Base-by-base conservation (phyloP, 2,329 filamentous ascomycete species). In the Colletotrichum sp. region DNA sequence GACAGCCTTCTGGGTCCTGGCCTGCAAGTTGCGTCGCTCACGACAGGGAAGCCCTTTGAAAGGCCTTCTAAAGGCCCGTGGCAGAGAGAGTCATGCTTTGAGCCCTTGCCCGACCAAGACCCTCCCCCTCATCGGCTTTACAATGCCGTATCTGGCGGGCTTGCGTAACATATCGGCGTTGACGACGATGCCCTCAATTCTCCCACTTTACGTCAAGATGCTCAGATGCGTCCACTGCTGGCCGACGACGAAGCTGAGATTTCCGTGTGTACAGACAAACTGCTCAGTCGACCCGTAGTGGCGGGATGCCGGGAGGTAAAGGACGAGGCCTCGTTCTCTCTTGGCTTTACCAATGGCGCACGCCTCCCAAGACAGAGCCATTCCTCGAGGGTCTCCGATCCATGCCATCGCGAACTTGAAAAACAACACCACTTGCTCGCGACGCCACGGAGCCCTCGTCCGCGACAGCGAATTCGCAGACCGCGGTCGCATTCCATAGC, bases 1-100 rank as follows among this genome's bases (percentile, higher is more conserved):
- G 57, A 68, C 57, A 69, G 58, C 65, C 64, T 74, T 74, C 64
- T 65, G 43, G 70, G 74, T 65, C 74, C 57, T 58, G 65, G 57
- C 70, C 64, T 76, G 70, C 28, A 60, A 43, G 64, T 24, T 21
- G 58, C n/a, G n/a, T 60, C 32, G 63, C 58, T 68, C 69, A 36
- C 48, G 64, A 73, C 38, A 75, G 43, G 57, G 65, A 21, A 58
- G 43, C 26, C 32, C 55, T 38, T n/a, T 61, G 18, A n/a, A n/a
- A 55, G 38, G 26, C 32, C 57, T 26, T 16, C 8, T 8, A 55
- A 30, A 57, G 69, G 43, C 26, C 63, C 58, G 57, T 57, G 57
- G n/a, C 61, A 21, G 32, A 72, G 69, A 68, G 69, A 68, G 55
- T 72, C 63, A 68, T 73, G 70, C 26, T 12, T 13, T 24, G 48